Conservation (phyloP, 2,329 filamentous ascomycete genomes). For the Ophiostoma piceae region DNA sequence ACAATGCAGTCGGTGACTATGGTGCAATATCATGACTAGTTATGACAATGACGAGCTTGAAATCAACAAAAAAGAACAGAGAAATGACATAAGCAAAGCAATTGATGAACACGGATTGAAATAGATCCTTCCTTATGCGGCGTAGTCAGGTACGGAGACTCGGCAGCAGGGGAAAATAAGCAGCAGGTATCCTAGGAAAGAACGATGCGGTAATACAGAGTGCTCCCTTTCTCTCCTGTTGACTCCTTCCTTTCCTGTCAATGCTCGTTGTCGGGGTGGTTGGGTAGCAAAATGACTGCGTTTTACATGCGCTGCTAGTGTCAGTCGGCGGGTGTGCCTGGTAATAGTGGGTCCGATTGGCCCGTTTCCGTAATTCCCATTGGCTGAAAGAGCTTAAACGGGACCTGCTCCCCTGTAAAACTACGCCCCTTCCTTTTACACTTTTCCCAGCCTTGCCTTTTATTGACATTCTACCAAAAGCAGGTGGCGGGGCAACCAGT, state of each 20-base stretch:
- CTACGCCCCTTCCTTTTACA: slow-evolving; percentile 1
- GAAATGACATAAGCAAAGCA: not conserved
- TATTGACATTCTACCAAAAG: slow-evolving; percentile 27
- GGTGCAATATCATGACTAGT: not conserved
- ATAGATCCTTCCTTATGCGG: not conserved
- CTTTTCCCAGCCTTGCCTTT: slow-evolving; percentile 28
- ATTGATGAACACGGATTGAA: not conserved
- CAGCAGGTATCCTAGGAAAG: not conserved
- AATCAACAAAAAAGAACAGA: not conserved
- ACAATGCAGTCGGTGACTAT: not conserved
- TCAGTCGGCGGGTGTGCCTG: slow-evolving; percentile 1
- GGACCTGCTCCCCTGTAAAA: not conserved
- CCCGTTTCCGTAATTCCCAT: not conserved
- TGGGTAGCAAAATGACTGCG: slow-evolving; percentile 16
- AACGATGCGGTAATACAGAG: not conserved
- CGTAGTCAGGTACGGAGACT: not conserved
- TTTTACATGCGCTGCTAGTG: slow-evolving; percentile 15
- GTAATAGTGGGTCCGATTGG: not conserved
- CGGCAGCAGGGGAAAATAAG: not conserved
- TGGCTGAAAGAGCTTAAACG: not conserved
- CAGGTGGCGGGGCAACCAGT: slow-evolving; percentile 29
- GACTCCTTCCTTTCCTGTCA: slow-evolving; percentile 16
- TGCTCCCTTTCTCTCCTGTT: not conserved
- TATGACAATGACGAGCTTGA: not conserved
- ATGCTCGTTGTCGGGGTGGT: slow-evolving; percentile 25